These are phyloP conservation scores for Fusarium abutilonis DNA, from an alignment of 2,329 filamentous ascomycete species.

Conservation along the genomic window DNA sequence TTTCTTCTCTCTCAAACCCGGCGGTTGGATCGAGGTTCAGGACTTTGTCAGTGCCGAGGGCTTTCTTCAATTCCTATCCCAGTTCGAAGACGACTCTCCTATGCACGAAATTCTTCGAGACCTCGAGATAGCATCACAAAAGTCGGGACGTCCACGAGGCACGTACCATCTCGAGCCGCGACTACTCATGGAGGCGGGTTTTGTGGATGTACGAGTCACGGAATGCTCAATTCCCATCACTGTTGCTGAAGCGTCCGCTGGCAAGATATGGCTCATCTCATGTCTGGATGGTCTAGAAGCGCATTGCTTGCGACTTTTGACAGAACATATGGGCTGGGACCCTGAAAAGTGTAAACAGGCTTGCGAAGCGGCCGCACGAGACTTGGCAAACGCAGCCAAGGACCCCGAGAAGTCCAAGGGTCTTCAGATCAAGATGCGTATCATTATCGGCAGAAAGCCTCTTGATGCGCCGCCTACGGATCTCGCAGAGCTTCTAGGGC, in stretches of 20 bases:
- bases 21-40: conserved; percentile 66
- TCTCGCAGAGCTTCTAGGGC: conserved; percentile 28
- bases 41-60: conserved; percentile 62
- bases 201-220: conserved; percentile 60
- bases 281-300: conserved; percentile 63
- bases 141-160: conserved; percentile 58
- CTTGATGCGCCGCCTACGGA: conserved; percentile 41
- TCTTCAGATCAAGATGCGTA: conserved; percentile 59
- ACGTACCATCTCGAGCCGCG: conserved; percentile 58
- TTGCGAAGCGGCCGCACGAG: conserved; percentile 59
- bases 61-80: conserved; percentile 45
- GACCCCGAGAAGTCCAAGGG: conserved; percentile 55
- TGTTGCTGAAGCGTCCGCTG: conserved; percentile 56
- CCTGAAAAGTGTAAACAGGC: conserved; percentile 58
- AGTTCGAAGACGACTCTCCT: conserved; percentile 57
- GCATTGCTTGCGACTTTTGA: conserved; percentile 60
- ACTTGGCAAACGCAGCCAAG: conserved; percentile 60
- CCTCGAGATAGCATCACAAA: conserved; percentile 55
- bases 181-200: conserved; percentile 59
- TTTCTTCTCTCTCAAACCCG: conserved; percentile 63
- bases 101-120: conserved; percentile 56
- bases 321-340: conserved; percentile 63
- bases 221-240: conserved; percentile 61
- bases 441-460: conserved; percentile 63
- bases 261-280: conserved; percentile 64